phyloP scores from a whole-genome alignment of 2,329 filamentous ascomycete species.

The Verticillium dahliae region DNA sequence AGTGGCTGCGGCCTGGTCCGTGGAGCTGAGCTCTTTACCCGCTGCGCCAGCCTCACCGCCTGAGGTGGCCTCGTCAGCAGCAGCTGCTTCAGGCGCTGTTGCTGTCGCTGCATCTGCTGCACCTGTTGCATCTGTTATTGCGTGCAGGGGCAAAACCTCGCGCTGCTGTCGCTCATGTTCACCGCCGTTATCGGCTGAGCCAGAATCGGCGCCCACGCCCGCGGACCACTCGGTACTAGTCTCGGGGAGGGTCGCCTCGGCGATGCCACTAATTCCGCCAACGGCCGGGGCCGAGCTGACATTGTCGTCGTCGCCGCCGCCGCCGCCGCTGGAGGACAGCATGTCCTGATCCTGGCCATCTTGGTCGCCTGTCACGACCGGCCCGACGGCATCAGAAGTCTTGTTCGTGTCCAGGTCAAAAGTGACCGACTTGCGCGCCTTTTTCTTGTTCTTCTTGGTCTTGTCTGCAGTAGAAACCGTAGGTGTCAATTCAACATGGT shows the following conservation, averaged over 20 bases:
- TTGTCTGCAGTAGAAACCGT: slow-evolving; percentile 12
- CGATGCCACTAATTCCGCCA: not conserved
- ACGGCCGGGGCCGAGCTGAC: not conserved
- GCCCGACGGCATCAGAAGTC: not conserved
- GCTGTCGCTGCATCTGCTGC: no score
- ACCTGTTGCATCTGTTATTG: not conserved
- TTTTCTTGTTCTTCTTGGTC: slow-evolving; percentile 32
- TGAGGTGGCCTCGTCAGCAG: not conserved
- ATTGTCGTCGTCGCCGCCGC: no score
- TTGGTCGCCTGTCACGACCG: not conserved
- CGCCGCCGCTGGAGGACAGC: not conserved
- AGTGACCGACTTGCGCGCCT: slow-evolving; percentile 21
- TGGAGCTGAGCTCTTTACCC: not conserved
- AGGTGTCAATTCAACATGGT: slow-evolving; percentile 17
- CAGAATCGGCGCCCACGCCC: not conserved
- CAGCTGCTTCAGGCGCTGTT: no score
- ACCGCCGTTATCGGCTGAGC: not conserved
- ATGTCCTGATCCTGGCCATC: not conserved
- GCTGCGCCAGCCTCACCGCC: slow-evolving; percentile 3
- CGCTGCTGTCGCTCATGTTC: not conserved
- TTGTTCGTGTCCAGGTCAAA: not conserved
- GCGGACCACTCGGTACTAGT: not conserved
- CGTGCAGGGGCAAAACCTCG: not conserved
- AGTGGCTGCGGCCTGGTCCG: not conserved
- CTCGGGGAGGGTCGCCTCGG: not conserved